Conservation (phyloP, 2,329 filamentous ascomycete genomes). For the Didymella lethalis region DNA sequence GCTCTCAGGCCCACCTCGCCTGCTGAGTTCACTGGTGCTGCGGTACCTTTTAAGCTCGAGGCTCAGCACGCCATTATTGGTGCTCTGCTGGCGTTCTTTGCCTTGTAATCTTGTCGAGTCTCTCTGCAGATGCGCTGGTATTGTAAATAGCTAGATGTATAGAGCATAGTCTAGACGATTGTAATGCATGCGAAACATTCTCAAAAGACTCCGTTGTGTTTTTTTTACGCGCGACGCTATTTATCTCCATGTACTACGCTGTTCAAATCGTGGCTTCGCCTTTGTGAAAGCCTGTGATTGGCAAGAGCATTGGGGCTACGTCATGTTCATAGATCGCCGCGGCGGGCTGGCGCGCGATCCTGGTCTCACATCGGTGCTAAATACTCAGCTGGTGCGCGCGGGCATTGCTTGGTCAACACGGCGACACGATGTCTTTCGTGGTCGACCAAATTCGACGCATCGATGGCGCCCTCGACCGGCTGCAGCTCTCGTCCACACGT, state of each 20-base stretch:
- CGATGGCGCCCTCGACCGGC: conserved; percentile 65
- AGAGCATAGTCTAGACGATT: conserved; percentile 7
- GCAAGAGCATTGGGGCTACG: conserved; percentile 4
- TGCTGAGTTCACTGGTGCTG: conserved; percentile 49
- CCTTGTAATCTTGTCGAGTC: conserved; percentile 34
- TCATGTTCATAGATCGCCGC: conserved; percentile 4
- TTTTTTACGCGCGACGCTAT: not conserved
- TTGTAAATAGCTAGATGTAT: conserved; percentile 9
- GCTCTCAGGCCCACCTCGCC: conserved; percentile 28
- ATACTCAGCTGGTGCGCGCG: not conserved
- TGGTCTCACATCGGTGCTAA: conserved; percentile 11
- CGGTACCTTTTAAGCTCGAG: conserved; percentile 35
- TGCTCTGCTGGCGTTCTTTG: conserved; percentile 45
- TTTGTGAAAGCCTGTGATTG: conserved; percentile 9
- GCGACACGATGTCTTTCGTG: conserved; percentile 52
- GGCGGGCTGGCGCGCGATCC: conserved; percentile 12
- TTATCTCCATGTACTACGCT: not conserved
- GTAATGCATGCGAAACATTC: not conserved
- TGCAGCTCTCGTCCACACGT: conserved; percentile 57
- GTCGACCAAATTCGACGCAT: conserved; percentile 63
- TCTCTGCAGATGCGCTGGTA: not conserved
- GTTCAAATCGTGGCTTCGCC: not conserved
- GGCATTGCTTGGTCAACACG: conserved; percentile 28
- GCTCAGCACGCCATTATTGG: conserved; percentile 38
- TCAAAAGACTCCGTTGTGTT: no score